phyloP scores from a whole-genome alignment of 371 early-diverging fungal species.

The Syncephalis fuscata region DNA sequence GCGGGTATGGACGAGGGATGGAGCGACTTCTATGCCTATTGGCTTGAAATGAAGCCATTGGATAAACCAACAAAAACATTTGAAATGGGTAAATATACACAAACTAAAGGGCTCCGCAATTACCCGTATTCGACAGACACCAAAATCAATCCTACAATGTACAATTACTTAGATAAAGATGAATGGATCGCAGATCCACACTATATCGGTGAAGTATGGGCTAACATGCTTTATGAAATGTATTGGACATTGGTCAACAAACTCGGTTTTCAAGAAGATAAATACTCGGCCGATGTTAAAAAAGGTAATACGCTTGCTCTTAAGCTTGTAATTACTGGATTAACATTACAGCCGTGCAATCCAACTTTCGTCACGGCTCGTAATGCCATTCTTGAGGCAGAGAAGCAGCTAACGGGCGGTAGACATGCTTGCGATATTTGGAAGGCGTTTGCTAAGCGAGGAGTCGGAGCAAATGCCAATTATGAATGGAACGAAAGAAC shows the following conservation, averaged over 20 bases:
- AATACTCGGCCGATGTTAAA: neutral
- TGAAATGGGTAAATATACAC: constrained; percentile 67
- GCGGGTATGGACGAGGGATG: constrained; percentile 96
- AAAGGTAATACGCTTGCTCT: constrained; percentile 69
- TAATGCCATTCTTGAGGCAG: constrained; percentile 43
- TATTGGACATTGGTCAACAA: constrained; percentile 54
- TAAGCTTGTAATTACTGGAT: constrained; percentile 37
- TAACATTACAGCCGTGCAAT: constrained; percentile 83
- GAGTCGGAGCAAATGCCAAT: constrained; percentile 54
- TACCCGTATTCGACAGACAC: constrained; percentile 70
- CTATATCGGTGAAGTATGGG: constrained; percentile 92
- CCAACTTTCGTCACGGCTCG: constrained; percentile 79
- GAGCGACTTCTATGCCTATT: constrained; percentile 82
- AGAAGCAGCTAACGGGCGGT: constrained; percentile 55
- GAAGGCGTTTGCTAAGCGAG: constrained; percentile 78
- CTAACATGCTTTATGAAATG: constrained; percentile 74
- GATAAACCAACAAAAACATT: constrained; percentile 38
- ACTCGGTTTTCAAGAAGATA: constrained; percentile 36
- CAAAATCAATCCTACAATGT: constrained; percentile 68
- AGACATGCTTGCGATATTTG: constrained; percentile 67
- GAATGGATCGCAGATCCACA: constrained; percentile 70
- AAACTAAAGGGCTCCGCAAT: constrained; percentile 67
- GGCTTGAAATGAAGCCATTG: constrained; percentile 39
- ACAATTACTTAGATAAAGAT: constrained; percentile 41
- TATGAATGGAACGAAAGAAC: neutral